Base-by-base conservation (phyloP, 129 eudicot species). In the Centella asiatica region DNA sequence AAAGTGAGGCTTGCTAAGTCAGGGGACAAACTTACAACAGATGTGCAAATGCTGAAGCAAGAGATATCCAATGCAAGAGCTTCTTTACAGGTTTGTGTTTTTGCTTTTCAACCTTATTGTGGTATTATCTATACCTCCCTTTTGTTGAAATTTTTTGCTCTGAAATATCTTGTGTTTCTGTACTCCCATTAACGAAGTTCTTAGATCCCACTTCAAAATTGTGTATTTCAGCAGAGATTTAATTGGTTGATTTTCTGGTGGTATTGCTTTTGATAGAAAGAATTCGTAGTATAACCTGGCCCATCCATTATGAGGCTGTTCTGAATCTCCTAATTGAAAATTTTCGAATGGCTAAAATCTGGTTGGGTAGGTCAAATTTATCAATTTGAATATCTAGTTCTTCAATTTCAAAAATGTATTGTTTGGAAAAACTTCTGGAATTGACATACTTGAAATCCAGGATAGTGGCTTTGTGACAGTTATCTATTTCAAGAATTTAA, bases 1-100 rank as follows among this genome's bases (percentile, higher is more conserved):
- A 87, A 83, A 74, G 42, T 50, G 64, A 68, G 76, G 73, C 80
- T 87, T 52, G 81, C 77, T 55, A 73, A 64, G 50, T 58, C 75
- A 1, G 95, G 80, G 69, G 83, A 83, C 55, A 68, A 76, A 62
- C 61, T 87, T 57, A 72, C 77, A 14, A 76, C 74, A 63, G 83
- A 83, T 78, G 79, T 83, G 53, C 87, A 83, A 67, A 68, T 65
- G 55, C 85, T 87, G 62, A 87, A 66, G 65, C 85, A 78, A 69
- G 90, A 80, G 49, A 71, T 83, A 31, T 67, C 88, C 75, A 70
- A 77, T 51, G 78, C 78, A 34, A 83, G 95, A 78, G 71, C 83
- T 78, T 80, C 87, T 61, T 81, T 87, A 60, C 95, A 87, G 95
- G 95, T 87, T 48, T 75, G 32, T 37, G 47, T 50, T 49, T 66